phyloP scores from a whole-genome alignment of 2,329 filamentous ascomycete species.

The Pezicula neosporulosa region DNA sequence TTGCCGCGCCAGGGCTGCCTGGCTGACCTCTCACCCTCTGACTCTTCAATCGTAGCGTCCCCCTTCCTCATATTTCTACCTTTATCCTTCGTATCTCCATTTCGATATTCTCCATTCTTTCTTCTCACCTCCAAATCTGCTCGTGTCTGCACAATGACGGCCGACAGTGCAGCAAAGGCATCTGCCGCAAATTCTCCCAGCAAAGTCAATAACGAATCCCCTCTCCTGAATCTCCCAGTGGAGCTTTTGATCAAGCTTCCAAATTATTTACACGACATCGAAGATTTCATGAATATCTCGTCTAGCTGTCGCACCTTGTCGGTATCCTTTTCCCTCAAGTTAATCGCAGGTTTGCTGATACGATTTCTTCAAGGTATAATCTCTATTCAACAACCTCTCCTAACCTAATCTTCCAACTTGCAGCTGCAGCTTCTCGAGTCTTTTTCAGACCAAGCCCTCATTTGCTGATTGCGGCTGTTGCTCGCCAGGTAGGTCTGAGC shows the following conservation, averaged over 20 bases:
- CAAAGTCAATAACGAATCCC: not conserved
- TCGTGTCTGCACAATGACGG: not conserved
- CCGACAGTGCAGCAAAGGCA: not conserved
- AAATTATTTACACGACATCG: constrained; percentile 20
- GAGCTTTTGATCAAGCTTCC: not conserved
- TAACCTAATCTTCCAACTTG: constrained; percentile 27
- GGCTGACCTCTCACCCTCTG: not conserved
- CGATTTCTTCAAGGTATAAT: not conserved
- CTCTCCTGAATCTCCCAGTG: not conserved
- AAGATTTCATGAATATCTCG: constrained; percentile 25
- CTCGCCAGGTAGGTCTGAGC: constrained; percentile 15
- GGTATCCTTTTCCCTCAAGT: not conserved
- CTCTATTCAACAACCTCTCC: constrained; percentile 18
- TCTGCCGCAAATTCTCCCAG: not conserved
- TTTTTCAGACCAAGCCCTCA: constrained; percentile 35
- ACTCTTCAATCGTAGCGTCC: not conserved
- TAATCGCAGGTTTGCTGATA: not conserved
- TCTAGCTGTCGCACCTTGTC: constrained; percentile 24
- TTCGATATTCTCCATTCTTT: not conserved
- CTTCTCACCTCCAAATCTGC: not conserved
- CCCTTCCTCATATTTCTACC: not conserved
- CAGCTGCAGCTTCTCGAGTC: constrained; percentile 27
- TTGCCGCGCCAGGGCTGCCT: not conserved
- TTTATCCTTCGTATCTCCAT: not conserved
- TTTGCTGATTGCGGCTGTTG: constrained; percentile 31